Evolutionary conservation across 441 rosid species (phyloP).

Genomic region (Pelargonium myrrhifolium): DNA sequence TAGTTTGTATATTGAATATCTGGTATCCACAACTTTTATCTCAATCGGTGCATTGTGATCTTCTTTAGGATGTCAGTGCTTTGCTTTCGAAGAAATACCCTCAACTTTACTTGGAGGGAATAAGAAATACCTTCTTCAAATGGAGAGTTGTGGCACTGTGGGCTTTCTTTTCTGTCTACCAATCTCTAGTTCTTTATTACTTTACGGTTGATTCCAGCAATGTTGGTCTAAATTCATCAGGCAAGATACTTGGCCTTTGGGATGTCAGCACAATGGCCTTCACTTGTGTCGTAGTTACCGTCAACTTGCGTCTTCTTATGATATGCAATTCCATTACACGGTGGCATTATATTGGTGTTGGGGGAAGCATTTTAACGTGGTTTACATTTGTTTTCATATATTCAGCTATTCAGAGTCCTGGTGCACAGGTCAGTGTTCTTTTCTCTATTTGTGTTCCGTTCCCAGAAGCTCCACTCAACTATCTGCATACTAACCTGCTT

Average conservation of each 20-base stretch:
- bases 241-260: constrained; percentile 89
- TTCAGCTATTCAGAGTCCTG: constrained; percentile 52
- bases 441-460: constrained; percentile 1
- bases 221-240: constrained; percentile 60
- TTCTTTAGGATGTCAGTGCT: constrained; percentile 83
- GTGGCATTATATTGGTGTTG: constrained; percentile 85
- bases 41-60: background rate
- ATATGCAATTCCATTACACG: constrained; percentile 87
- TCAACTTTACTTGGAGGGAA: constrained; percentile 85
- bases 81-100: constrained; percentile 94
- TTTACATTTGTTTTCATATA: constrained; percentile 68
- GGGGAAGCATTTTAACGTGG: constrained; percentile 96
- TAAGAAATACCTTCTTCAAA: constrained; percentile 71
- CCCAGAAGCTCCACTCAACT: background rate
- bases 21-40: constrained; percentile 1
- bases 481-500: constrained; percentile 16
- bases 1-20: background rate
- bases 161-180: constrained; percentile 90
- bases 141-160: constrained; percentile 86
- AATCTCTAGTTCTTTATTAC: constrained; percentile 72
- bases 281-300: constrained; percentile 90
- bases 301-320: constrained; percentile 91
- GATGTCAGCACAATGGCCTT: constrained; percentile 97
- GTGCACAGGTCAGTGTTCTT: constrained; percentile 50
- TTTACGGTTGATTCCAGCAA: constrained; percentile 59